Conservation (phyloP, 208 protist species). For the Trypanosoma boissoni region DNA sequence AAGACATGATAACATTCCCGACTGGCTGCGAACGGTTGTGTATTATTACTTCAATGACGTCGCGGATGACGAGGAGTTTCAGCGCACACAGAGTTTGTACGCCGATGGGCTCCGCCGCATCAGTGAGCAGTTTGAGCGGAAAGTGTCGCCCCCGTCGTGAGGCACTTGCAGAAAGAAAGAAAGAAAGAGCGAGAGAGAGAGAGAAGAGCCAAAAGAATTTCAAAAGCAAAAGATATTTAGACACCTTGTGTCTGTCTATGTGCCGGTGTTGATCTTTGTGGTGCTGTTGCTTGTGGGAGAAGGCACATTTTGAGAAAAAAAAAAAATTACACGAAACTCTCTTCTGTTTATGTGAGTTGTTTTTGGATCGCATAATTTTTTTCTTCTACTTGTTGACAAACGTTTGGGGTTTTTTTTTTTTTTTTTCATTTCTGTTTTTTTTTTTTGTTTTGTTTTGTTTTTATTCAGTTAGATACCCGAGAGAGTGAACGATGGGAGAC, state of each 20-base stretch:
- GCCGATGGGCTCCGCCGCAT: slow-evolving; percentile 24
- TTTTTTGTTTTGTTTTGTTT: slow-evolving; percentile 3
- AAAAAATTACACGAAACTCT: too few species aligned
- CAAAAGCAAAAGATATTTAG: background rate
- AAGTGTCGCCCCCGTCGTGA: background rate
- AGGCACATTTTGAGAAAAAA: too few species aligned
- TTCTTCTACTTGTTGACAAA: too few species aligned
- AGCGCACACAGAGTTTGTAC: background rate
- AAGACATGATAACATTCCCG: slow-evolving; percentile 46
- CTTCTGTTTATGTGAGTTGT: too few species aligned
- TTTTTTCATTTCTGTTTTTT: background rate
- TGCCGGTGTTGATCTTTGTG: too few species aligned
- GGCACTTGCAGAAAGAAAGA: background rate
- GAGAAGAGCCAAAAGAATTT: background rate
- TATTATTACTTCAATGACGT: slow-evolving; percentile 66
- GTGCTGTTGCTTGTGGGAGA: too few species aligned
- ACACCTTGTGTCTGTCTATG: too few species aligned
- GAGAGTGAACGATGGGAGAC: too few species aligned
- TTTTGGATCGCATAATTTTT: too few species aligned
- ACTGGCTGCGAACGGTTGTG: slow-evolving; percentile 44
- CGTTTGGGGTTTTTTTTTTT: background rate
- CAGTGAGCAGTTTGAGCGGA: slow-evolving; percentile 23
- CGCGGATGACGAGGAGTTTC: slow-evolving; percentile 34
- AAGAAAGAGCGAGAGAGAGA: background rate
- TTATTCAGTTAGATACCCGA: too few species aligned